Evolutionary conservation across 2,329 filamentous ascomycete species (phyloP).

Genomic region (Xylaria sp.): DNA sequence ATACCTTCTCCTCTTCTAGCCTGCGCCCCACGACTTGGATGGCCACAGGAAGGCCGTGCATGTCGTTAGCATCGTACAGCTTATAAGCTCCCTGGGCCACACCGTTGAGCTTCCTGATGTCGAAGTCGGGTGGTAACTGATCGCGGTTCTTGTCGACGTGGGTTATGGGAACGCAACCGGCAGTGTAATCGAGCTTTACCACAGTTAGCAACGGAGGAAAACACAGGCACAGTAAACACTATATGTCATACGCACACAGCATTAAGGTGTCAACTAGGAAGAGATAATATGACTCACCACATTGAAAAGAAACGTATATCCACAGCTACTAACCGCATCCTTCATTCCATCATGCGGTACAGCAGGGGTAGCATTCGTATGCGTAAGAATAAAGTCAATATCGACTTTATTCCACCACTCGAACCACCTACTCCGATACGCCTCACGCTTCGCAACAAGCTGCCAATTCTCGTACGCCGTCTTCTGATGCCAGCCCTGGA

Average conservation of each 20-base stretch:
- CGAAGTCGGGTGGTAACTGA: conserved; percentile 66
- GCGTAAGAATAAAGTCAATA: conserved; percentile 79
- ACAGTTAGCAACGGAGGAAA: conserved; percentile 6
- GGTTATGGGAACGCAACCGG: conserved; percentile 82
- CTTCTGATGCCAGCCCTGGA: conserved; percentile 76
- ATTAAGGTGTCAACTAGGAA: too few relatives aligned
- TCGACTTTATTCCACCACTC: conserved; percentile 79
- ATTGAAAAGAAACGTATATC: conserved; percentile 94
- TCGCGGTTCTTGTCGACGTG: conserved; percentile 77
- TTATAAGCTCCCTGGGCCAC: conserved; percentile 84
- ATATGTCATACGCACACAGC: too few relatives aligned
- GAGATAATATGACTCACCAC: conserved; percentile 59
- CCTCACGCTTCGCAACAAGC: conserved; percentile 76
- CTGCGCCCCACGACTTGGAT: conserved; percentile 83
- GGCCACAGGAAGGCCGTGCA: conserved; percentile 87
- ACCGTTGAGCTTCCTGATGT: conserved; percentile 71
- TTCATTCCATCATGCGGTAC: conserved; percentile 87
- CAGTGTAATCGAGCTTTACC: conserved; percentile 81
- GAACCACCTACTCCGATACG: conserved; percentile 79
- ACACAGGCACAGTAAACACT: background rate
- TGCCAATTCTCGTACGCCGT: conserved; percentile 81
- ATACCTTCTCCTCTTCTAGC: conserved; percentile 85
- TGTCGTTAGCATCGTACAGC: conserved; percentile 79
- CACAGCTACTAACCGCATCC: conserved; percentile 83
- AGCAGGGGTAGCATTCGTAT: conserved; percentile 89